phyloP scores from a whole-genome alignment of 208 protist species.

The Endotrypanum monterogeii region DNA sequence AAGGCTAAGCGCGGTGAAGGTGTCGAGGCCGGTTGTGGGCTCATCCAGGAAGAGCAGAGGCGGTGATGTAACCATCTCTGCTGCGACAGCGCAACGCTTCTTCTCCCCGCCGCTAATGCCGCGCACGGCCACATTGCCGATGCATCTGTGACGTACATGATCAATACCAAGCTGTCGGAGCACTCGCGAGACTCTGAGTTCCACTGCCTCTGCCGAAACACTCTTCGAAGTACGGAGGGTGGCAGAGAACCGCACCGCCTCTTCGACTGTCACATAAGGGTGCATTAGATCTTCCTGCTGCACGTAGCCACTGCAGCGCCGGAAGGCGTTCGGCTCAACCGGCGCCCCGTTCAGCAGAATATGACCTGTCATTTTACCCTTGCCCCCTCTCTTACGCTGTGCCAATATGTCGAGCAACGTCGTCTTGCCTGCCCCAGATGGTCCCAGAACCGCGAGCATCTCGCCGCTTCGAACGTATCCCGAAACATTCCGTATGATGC shows the following conservation, averaged over 20 bases:
- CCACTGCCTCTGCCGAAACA: slow-evolving; percentile 20
- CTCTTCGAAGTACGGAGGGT: slow-evolving; percentile 50
- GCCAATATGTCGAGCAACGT: slow-evolving; percentile 82
- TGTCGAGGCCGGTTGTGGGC: slow-evolving; percentile 87
- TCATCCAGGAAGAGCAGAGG: slow-evolving; percentile 80
- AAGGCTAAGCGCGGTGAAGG: slow-evolving; percentile 70
- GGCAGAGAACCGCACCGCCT: slow-evolving; percentile 71
- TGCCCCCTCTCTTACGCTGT: slow-evolving; percentile 23
- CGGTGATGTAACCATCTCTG: slow-evolving; percentile 65
- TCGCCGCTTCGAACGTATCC: slow-evolving; percentile 61
- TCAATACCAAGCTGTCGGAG: slow-evolving; percentile 53
- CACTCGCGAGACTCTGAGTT: slow-evolving; percentile 19
- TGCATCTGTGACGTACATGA: slow-evolving; percentile 39
- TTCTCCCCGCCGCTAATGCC: slow-evolving; percentile 78
- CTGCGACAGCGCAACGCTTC: slow-evolving; percentile 72
- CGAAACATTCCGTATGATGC: slow-evolving; percentile 53
- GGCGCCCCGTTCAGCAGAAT: slow-evolving; percentile 52
- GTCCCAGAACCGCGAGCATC: slow-evolving; percentile 76
- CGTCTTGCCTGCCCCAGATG: slow-evolving; percentile 81
- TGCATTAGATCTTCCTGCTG: slow-evolving; percentile 82
- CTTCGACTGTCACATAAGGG: slow-evolving; percentile 66
- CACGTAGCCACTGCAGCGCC: slow-evolving; percentile 66
- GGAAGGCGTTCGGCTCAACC: slow-evolving; percentile 31
- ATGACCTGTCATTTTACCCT: slow-evolving; percentile 36
- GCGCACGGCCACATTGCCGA: slow-evolving; percentile 52